Evolutionary conservation across 139 green algal species (phyloP).

Genomic region (Penium margaritaceum): DNA sequence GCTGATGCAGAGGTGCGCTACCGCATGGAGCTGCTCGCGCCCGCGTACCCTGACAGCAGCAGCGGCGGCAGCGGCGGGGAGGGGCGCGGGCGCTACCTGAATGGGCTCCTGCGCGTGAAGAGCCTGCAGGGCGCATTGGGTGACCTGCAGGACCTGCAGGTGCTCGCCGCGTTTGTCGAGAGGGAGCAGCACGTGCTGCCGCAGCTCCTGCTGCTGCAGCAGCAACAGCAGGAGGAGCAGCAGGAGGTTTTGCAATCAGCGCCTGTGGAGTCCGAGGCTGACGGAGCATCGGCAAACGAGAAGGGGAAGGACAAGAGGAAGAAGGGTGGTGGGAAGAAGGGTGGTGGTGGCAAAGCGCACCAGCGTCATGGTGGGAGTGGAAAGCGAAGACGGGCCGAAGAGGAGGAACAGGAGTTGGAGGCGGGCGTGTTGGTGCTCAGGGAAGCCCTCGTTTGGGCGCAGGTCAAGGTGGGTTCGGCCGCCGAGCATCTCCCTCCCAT

Average conservation of each 20-base stretch:
- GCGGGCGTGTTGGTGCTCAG: too few species aligned
- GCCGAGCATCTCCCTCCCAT: too few species aligned
- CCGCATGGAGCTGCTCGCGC: constrained; percentile 13
- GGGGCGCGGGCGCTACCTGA: background rate
- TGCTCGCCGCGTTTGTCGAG: background rate
- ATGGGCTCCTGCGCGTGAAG: background rate
- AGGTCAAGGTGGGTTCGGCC: too few species aligned
- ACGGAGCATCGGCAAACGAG: too few species aligned
- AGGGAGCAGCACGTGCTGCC: background rate
- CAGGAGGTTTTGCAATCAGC: too few species aligned
- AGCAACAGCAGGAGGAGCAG: background rate
- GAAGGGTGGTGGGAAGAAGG: background rate
- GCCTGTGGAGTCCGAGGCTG: too few species aligned
- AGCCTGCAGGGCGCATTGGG: background rate
- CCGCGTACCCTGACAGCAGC: background rate
- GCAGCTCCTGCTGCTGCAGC: background rate
- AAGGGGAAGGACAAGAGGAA: too few species aligned
- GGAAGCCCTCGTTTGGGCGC: too few species aligned
- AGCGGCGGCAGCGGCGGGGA: background rate
- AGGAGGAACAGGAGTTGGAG: too few species aligned
- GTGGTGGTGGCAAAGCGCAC: too few species aligned
- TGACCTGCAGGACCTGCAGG: constrained; percentile 22
- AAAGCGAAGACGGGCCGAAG: too few species aligned
- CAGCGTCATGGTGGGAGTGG: too few species aligned
- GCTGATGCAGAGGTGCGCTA: constrained; percentile 28